These are phyloP conservation scores for Penicillium janthinellum DNA, from an alignment of 2,329 filamentous ascomycete genomes.

Conservation along the genomic window DNA sequence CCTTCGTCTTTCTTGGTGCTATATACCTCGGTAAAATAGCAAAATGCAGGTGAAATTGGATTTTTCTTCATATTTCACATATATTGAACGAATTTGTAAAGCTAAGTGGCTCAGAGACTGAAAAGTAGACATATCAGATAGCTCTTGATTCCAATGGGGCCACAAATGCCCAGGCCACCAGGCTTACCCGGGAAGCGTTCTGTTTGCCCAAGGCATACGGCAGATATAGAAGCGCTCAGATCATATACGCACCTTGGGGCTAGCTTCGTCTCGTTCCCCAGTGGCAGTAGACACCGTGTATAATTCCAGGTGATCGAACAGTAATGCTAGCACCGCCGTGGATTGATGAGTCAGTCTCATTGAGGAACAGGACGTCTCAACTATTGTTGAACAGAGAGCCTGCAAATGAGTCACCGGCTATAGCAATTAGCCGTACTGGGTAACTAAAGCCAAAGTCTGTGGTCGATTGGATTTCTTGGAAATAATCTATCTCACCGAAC, in stretches of 20 bases:
- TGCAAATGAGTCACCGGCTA: background rate
- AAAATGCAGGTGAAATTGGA: background rate
- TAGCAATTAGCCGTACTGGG: background rate
- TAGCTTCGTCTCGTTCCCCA: background rate
- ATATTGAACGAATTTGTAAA: background rate
- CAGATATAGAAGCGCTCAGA: background rate
- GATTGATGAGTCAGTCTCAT: background rate
- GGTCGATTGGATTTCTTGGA: background rate
- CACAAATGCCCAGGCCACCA: background rate
- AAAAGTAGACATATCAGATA: background rate
- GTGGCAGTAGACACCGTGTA: background rate
- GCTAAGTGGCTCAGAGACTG: too few species aligned
- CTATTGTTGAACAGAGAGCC: background rate
- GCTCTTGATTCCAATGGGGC: background rate
- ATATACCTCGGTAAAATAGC: background rate
- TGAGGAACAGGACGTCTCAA: background rate
- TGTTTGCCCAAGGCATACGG: background rate
- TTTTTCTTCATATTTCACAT: background rate
- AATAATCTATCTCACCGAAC: too few species aligned
- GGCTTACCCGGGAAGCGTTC: background rate
- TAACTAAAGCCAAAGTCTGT: background rate
- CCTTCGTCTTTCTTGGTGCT: background rate
- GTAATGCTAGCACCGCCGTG: background rate
- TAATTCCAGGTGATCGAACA: too few species aligned
- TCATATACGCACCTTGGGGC: background rate